Evolutionary conservation across 108 stramenopile genomes (phyloP).

Genomic region (Craspedostauros australis): DNA sequence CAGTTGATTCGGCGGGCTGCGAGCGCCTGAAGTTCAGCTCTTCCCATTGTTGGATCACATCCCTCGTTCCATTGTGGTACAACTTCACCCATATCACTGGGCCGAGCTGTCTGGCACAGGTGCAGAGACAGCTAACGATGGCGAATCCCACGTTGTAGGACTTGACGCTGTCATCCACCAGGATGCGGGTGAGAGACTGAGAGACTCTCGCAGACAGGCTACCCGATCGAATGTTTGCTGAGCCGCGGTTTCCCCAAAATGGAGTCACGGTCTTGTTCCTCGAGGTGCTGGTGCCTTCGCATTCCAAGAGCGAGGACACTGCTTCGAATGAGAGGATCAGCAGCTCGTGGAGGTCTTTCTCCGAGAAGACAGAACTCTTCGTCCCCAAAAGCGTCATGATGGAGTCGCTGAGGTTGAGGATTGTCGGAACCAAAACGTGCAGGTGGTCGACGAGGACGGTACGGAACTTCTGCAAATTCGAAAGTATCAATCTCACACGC

Average conservation of each 20-base stretch:
- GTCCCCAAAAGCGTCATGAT: constrained; percentile 30
- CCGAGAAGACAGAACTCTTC: constrained; percentile 6
- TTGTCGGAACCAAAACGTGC: constrained; percentile 78
- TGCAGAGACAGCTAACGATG: constrained; percentile 65
- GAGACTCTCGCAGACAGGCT: constrained; percentile 66
- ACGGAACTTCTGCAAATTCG: constrained; percentile 41
- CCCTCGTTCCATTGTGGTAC: constrained; percentile 54
- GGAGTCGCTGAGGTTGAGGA: constrained; percentile 71
- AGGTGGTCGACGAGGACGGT: constrained; percentile 69
- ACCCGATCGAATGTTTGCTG: constrained; percentile 18
- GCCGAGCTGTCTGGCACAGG: constrained; percentile 69
- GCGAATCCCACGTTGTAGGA: constrained; percentile 53
- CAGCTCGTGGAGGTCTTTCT: constrained; percentile 15
- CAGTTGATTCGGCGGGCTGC: background rate
- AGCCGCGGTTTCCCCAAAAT: constrained; percentile 34
- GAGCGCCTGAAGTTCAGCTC: constrained; percentile 2
- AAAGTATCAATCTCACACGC: constrained; percentile 58
- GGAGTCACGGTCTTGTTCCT: constrained; percentile 8
- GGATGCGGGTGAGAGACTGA: constrained; percentile 73
- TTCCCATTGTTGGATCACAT: constrained; percentile 52
- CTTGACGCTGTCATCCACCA: constrained; percentile 34
- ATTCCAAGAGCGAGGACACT: constrained; percentile 50
- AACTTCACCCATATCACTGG: constrained; percentile 56
- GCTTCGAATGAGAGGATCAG: constrained; percentile 55
- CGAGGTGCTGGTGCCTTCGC: constrained; percentile 16